Percentiles rank a stretch among this genome's conserved stretches.
Conservation (phyloP, 2,329 filamentous ascomycete species). For the Fusarium falciforme region DNA sequence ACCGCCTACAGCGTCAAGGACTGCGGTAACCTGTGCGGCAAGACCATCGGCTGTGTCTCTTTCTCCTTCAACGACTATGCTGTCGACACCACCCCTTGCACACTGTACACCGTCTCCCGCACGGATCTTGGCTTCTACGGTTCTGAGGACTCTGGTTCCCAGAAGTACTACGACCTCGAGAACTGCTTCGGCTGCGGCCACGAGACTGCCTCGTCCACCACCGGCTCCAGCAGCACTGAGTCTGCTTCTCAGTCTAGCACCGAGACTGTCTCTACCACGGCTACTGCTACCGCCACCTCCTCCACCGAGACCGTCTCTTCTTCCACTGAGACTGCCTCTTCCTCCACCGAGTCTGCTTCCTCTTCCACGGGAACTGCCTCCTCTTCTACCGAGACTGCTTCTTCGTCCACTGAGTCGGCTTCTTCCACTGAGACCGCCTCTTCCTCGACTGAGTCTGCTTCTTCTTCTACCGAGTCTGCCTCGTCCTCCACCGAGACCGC, state of each 20-base stretch:
- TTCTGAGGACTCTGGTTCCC: neutral
- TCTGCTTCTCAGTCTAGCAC: neutral
- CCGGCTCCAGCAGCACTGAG: neutral
- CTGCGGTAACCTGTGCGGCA: slow-evolving; percentile 28
- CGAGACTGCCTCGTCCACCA: neutral
- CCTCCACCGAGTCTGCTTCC: neutral
- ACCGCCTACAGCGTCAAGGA: neutral
- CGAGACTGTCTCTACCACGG: neutral
- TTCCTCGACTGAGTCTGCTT: neutral
- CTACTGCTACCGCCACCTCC: slow-evolving; percentile 7
- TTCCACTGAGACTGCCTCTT: neutral
- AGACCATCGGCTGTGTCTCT: slow-evolving; percentile 30
- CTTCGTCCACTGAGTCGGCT: neutral
- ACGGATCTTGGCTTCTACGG: neutral
- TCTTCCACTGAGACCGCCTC: neutral
- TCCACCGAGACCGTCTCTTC: slow-evolving; percentile 8
- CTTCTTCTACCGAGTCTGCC: neutral
- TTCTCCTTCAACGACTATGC: slow-evolving; percentile 16
- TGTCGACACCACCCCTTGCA: neutral
- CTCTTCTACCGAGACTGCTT: neutral
- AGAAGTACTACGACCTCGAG: slow-evolving; percentile 29
- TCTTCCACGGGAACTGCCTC: neutral
- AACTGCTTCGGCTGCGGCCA: slow-evolving; percentile 26
- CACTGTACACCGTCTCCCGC: slow-evolving; percentile 8
- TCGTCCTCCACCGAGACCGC: neutral